Base-by-base conservation (phyloP, 192 early-diverging fungal species). In the Backusella tuberculispora region DNA sequence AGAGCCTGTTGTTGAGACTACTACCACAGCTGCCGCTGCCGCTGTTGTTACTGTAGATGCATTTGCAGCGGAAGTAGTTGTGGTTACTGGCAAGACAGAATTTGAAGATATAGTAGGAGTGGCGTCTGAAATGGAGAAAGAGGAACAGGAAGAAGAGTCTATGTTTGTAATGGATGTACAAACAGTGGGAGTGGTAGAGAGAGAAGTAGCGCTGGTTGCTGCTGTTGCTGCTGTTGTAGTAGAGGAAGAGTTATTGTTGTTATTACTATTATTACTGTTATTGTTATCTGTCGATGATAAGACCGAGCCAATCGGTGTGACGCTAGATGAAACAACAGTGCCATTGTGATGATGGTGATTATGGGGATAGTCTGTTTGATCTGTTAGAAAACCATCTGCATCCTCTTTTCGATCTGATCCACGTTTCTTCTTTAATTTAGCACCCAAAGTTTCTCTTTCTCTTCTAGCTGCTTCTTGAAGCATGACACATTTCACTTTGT, bases 401-500 rank as follows among this genome's bases (percentile, higher is more conserved):
- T 65, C 45, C n/a, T 76, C 37, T 37, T 41, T 73, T 69, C 44
- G 44, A 19, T 66, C 47, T 21, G 72, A 7, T 15, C 40, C 37
- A 17, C 79, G 50, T 43, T 75, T 71, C 46, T 75, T 73, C 43
- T 66, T 44, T 17, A 79, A 29, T 40, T 83, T 83, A 8, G 73
- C 75, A 15, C 70, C 72, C 26, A 79, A 44, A 0, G 75, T 74
- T 63, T 80, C 78, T 50, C 75, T 76, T 42, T 79, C 81, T 45
- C 72, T 42, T 38, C 75, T 46, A 15, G 83, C 83, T 21, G 79
- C 80, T 69, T 84, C 81, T 43, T 83, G 77, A 6, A 84, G 44
- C 81, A 81, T 76, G 34, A 84, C 71, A 34, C 78, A 77, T 56
- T 83, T 83, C 14, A 80, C 75, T 66, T 83, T 83, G 63, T 81